Evolutionary conservation across 257 asterid genomes (phyloP), one percentile per base, ranked within the genome.

Genomic region (Solanum lycopersicoides): DNA sequence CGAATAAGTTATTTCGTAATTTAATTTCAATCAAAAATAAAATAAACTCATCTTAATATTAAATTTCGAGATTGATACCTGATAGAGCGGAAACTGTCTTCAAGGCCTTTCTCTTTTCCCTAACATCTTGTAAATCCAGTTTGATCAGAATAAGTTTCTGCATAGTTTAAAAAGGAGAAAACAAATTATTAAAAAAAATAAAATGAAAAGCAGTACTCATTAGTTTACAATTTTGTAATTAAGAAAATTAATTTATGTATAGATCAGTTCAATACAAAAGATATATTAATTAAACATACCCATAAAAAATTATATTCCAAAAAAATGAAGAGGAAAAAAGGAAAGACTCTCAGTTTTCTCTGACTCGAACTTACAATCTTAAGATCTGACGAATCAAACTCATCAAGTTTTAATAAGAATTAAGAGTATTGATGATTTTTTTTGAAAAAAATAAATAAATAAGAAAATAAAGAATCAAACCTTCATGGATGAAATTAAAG

Each of bases 101-200:
- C 91, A 94, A 86, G 89, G 93, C 97, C 92, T 88, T 92, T 69
- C 97, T 76, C 83, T 93, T 93, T 84, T 94, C 95, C 37, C 47
- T 80, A 30, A 83, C 93, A 25, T 93, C 97, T 88, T 91, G 88
- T 87, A 94, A 82, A 75, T 94, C 95, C 92, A 94, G 87, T 86
- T 91, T 93, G 16, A 80, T 45, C 87, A 94, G 84, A 82, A 92
- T 94, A 88, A 89, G 86, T 23, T 93, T 94, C 96, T 94, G 92
- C 59, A 50, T 5, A 86, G 86, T 2, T 53, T 53, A 39, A 41
- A 68, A 79, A 50, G 18, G 60, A 50, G 60, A 53, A 53, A 53
- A 3, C 14, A 53, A 10, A 84, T 39, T 82, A 68, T 16, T 21
- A 16, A 35, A 0, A 68, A 0, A 30, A 12, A 80, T 12, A 10